Evolutionary conservation across 768 basidiomycete genomes (phyloP), one percentile per base, ranked within the genome.

Genomic region (Podaxis pistillaris): DNA sequence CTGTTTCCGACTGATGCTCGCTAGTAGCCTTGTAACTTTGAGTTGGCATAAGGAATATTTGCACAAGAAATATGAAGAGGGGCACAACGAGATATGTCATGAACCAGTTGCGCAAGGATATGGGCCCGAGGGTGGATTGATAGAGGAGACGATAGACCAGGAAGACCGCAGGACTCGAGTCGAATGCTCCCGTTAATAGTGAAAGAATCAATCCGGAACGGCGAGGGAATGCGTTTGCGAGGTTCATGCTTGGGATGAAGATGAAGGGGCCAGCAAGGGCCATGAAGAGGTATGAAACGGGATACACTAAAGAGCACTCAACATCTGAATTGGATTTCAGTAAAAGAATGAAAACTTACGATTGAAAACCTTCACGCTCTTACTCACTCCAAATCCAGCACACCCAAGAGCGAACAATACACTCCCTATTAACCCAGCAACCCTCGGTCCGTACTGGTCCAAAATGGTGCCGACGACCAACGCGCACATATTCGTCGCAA

Each of bases 151-250:
- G 44, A 8, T 58, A 58, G 15, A 24, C n/a, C 28, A 58, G 57
- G 57, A 58, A 58, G 41, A 58, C 17, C n/a, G 57, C 57, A 26
- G 57, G 57, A 33, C 57, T 58, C 15, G 57, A 58, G 47, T 58
- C 57, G 15, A 58, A 58, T 22, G 57, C 57, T 13, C 57, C 57
- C 11, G 57, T 58, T 7, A 58, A 26, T 4, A 47, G 19, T 7
- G 57, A 33, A 49, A 58, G 57, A 22, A 58, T 22, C n/a, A 58
- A 22, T 4, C 57, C 57, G 49, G 57, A 47, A 28, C 28, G 57
- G 36, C 46, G 47, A 36, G 57, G 57, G 57, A 58, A 58, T 22
- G 57, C 57, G 38, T 58, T 58, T 22, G 57, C 46, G 9, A 58
- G 46, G 3, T 47, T 28, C 46, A 58, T 49, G 28, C 57, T 58